Percentiles rank a stretch among this genome's conserved stretches.
Evolutionary conservation across 768 basidiomycete species (phyloP).

Genomic region (Auriculariales sp.): DNA sequence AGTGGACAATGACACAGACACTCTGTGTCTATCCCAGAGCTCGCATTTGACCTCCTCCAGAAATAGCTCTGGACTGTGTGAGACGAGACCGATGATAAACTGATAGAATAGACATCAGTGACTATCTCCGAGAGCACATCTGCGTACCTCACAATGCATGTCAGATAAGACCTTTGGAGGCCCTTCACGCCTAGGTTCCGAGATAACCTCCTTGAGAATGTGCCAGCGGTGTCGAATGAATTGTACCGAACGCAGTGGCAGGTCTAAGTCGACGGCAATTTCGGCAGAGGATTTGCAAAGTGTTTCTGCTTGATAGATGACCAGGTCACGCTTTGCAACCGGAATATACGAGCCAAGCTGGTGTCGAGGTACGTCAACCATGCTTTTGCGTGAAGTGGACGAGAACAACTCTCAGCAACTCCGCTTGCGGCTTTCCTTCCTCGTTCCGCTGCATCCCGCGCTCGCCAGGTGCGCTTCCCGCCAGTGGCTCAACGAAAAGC

Average conservation of each 20-base stretch:
- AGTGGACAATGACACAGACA: neutral
- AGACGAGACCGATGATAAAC: neutral
- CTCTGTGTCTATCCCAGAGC: neutral
- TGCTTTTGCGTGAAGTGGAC: no score
- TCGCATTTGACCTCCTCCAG: neutral
- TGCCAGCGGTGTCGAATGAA: neutral
- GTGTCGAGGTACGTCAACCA: no score
- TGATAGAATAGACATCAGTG: neutral
- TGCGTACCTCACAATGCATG: neutral
- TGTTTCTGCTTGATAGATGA: no score
- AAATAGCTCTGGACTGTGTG: neutral
- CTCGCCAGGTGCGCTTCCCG: no score
- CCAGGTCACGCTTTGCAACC: no score
- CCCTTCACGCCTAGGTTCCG: neutral
- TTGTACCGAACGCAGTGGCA: neutral
- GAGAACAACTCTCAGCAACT: no score
- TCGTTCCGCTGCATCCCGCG: no score
- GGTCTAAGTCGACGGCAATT: neutral
- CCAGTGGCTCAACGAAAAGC: no score
- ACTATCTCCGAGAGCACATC: neutral
- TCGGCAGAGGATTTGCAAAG: no score
- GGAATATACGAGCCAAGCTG: no score
- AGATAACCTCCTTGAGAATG: neutral
- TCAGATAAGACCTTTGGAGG: neutral
- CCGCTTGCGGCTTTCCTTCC: no score